Conservation (phyloP, 306 rosid species). For the cucumber (Cucumis sativus) region DNA sequence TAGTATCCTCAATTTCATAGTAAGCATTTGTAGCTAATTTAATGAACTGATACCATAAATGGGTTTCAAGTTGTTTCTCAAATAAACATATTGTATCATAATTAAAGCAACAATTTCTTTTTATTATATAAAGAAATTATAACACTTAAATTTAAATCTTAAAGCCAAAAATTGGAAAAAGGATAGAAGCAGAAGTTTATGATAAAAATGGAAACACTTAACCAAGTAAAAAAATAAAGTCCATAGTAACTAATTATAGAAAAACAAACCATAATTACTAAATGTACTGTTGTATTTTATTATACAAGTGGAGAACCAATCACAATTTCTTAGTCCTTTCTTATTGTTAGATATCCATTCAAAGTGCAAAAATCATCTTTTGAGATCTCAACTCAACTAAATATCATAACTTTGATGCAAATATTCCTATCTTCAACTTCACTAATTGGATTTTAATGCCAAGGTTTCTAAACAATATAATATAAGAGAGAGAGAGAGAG, state of each 20-base stretch:
- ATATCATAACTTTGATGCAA: neutral
- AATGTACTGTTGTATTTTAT: neutral
- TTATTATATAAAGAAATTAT: too few species aligned
- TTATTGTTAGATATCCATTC: constrained; percentile 1
- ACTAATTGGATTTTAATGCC: neutral
- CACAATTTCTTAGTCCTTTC: neutral
- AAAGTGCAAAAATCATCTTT: neutral
- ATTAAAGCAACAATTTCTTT: too few species aligned
- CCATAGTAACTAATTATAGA: neutral
- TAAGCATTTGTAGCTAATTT: too few species aligned
- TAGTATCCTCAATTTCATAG: neutral
- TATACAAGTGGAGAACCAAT: neutral
- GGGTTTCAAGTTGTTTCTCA: too few species aligned
- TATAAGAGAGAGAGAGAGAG: too few species aligned
- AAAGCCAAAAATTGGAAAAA: neutral
- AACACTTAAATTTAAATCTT: neutral
- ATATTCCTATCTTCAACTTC: neutral
- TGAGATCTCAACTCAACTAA: neutral
- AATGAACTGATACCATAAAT: too few species aligned
- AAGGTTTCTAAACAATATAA: neutral
- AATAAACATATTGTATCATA: too few species aligned
- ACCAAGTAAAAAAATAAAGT: neutral
- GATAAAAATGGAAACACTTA: neutral
- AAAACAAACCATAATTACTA: neutral
- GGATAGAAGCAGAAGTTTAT: neutral